A percentile compares a stretch with the other conserved stretches of the same genome.
These are phyloP conservation scores for Gaeumannomyces tritici DNA, from an alignment of 2,329 filamentous ascomycete species.

Conservation along the genomic window DNA sequence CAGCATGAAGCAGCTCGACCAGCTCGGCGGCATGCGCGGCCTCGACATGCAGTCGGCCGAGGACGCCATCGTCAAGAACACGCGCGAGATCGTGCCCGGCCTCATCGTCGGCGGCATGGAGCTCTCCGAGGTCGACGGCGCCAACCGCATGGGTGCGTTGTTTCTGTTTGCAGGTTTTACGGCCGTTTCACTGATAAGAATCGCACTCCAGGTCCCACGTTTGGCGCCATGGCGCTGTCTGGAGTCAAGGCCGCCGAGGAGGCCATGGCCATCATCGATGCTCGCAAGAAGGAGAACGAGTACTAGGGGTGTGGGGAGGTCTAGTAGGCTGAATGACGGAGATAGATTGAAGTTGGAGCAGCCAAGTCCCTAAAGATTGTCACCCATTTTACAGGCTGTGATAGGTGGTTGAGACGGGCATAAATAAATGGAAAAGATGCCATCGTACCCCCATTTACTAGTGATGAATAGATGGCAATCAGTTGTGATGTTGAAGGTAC, in stretches of 20 bases:
- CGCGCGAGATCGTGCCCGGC: constrained; percentile 77
- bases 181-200: neutral
- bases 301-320: constrained; percentile 23
- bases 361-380: too few species aligned
- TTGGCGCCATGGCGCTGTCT: constrained; percentile 79
- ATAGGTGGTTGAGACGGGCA: too few species aligned
- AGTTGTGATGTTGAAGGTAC: too few species aligned
- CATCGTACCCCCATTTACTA: too few species aligned
- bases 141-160: constrained; percentile 70
- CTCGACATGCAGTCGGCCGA: constrained; percentile 88
- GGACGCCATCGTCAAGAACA: constrained; percentile 88
- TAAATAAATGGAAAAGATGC: too few species aligned
- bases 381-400: too few species aligned
- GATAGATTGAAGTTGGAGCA: neutral
- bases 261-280: constrained; percentile 66
- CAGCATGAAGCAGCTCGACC: constrained; percentile 73
- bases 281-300: constrained; percentile 69
- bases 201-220: constrained; percentile 49
- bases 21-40: constrained; percentile 85
- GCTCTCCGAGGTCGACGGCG: constrained; percentile 79
- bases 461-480: too few species aligned
- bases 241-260: constrained; percentile 91
- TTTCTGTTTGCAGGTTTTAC: neutral
- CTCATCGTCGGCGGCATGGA: constrained; percentile 95
- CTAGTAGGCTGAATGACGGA: neutral